These are phyloP conservation scores for Fraxinus velutina DNA, from an alignment of 305 asterid species.

Conservation along the genomic window DNA sequence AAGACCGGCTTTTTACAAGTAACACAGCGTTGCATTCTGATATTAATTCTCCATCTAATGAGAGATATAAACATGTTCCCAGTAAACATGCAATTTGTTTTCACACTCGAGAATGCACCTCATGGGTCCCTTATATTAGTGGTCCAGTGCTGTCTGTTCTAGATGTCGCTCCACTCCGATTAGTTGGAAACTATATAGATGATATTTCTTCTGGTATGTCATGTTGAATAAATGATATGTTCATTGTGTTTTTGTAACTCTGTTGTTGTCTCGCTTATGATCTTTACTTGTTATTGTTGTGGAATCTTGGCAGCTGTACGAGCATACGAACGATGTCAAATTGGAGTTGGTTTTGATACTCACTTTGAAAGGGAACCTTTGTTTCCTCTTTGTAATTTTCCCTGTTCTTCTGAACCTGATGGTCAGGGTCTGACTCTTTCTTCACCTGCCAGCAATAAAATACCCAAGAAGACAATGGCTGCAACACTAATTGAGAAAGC, in stretches of 20 bases:
- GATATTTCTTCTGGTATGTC: constrained; percentile 76
- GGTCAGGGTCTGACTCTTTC: constrained; percentile 37
- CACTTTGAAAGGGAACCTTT: constrained; percentile 61
- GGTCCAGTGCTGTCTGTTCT: constrained; percentile 65
- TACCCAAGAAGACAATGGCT: constrained; percentile 73
- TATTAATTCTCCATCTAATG: constrained; percentile 29
- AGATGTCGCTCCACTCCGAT: constrained; percentile 92
- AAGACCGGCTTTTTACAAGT: constrained; percentile 34
- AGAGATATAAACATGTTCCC: constrained; percentile 26
- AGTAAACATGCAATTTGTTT: constrained; percentile 36
- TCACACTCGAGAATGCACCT: constrained; percentile 32
- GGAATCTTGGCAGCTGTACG: constrained; percentile 49
- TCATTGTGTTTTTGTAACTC: constrained; percentile 20
- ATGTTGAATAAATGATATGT: constrained; percentile 18
- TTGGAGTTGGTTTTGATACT: constrained; percentile 48
- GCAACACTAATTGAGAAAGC: constrained; percentile 80
- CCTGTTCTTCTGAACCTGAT: constrained; percentile 43
- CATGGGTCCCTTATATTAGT: constrained; percentile 65
- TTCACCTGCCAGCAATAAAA: constrained; percentile 36
- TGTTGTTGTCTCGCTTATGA: constrained; percentile 19
- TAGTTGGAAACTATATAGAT: constrained; percentile 62
- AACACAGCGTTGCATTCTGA: constrained; percentile 36
- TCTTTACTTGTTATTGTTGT: constrained; percentile 28
- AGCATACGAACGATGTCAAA: constrained; percentile 47
- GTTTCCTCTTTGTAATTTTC: constrained; percentile 55